Conservation (phyloP, 768 basidiomycete genomes). For the Psilocybe sp. region DNA sequence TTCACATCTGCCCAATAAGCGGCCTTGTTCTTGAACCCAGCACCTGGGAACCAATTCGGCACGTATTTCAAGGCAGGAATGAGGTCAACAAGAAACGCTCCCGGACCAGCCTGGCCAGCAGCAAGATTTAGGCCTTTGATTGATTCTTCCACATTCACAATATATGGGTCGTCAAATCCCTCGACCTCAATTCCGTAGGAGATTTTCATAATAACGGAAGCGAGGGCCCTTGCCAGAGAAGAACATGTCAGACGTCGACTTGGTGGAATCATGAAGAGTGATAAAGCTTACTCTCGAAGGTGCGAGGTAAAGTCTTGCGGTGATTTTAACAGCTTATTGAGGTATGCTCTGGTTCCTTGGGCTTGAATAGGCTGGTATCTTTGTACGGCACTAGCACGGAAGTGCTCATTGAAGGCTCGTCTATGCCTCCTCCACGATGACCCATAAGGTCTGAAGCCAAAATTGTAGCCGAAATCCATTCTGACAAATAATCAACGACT, state of each 20-base stretch:
- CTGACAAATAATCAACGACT: constrained; percentile 5
- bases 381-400: constrained; percentile 36
- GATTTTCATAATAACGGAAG: constrained; percentile 27
- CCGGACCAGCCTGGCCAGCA: constrained; percentile 9
- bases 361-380: constrained; percentile 44
- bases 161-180: constrained; percentile 32
- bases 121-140: constrained; percentile 15
- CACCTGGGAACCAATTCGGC: constrained; percentile 39
- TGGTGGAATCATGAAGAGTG: constrained; percentile 2
- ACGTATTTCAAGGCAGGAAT: constrained; percentile 27
- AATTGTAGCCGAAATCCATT: constrained; percentile 33
- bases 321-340: constrained; percentile 25
- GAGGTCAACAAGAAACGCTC: constrained; percentile 22
- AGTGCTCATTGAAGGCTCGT: constrained; percentile 48
- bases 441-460: constrained; percentile 43
- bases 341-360: constrained; percentile 39
- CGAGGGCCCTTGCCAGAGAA: constrained; percentile 34
- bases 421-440: constrained; percentile 44
- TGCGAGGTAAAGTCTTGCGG: constrained; percentile 17
- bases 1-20: constrained; percentile 13
- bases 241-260: neutral
- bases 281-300: constrained; percentile 15
- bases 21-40: constrained; percentile 28
- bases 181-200: constrained; percentile 30
- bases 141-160: constrained; percentile 30